phyloP scores from a whole-genome alignment of 768 basidiomycete genomes.

The Heimioporus sp. region DNA sequence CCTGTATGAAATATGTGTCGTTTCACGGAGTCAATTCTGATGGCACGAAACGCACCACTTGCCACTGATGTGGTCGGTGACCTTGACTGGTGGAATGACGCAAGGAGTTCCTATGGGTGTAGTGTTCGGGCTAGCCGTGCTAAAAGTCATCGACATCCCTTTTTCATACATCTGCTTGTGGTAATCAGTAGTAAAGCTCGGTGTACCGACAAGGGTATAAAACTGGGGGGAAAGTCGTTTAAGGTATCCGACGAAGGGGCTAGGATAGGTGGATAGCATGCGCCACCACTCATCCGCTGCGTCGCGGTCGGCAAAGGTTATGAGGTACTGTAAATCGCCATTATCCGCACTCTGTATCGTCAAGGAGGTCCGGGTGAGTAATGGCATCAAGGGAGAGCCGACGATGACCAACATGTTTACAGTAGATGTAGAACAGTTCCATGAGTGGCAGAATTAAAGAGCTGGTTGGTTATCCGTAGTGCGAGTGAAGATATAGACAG shows the following conservation, averaged over 20 bases:
- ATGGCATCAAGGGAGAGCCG: not conserved
- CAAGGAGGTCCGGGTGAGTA: not conserved
- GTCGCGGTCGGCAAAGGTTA: constrained; percentile 19
- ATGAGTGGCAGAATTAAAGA: too few species aligned
- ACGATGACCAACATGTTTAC: not conserved
- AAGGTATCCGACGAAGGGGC: not conserved
- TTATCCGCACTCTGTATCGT: not conserved
- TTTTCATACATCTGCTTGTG: too few species aligned
- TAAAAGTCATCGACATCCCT: too few species aligned
- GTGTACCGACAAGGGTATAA: not conserved
- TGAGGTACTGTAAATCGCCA: constrained; percentile 2
- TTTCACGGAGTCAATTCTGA: too few species aligned
- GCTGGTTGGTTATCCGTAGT: too few species aligned
- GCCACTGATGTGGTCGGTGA: constrained; percentile 6
- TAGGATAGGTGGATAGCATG: constrained; percentile 12
- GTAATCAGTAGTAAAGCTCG: too few species aligned
- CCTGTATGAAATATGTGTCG: not conserved
- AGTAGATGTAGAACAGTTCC: not conserved
- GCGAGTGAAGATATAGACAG: too few species aligned
- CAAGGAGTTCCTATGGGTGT: too few species aligned
- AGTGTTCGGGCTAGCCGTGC: too few species aligned
- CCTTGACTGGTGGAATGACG: not conserved
- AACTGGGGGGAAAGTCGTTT: constrained; percentile 3
- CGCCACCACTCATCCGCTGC: constrained; percentile 31
- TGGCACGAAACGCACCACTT: not conserved